A percentile compares a stretch with the other conserved stretches of the same genome.
These are phyloP conservation scores for Lachancea fermentati DNA, from an alignment of 805 yeast species.

Conservation along the genomic window DNA sequence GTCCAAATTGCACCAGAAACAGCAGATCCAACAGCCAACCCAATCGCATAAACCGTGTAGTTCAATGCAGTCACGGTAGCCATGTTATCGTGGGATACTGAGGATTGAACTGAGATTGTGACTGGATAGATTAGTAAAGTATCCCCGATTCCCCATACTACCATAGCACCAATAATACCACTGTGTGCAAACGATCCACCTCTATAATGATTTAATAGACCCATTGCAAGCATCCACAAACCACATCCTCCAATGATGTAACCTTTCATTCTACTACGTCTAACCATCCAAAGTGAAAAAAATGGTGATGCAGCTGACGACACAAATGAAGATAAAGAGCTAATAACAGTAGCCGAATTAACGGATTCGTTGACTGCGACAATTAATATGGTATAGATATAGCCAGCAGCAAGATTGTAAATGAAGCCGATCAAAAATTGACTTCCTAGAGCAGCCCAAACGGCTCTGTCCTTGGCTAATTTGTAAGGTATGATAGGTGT, in stretches of 20 bases:
- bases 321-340: slow-evolving; percentile 56
- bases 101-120: slow-evolving; percentile 55
- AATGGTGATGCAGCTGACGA: slow-evolving; percentile 56
- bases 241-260: slow-evolving; percentile 54
- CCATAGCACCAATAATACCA: slow-evolving; percentile 55
- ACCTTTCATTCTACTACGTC: slow-evolving; percentile 48
- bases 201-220: slow-evolving; percentile 52
- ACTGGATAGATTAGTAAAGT: slow-evolving; percentile 63
- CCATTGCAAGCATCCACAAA: slow-evolving; percentile 58
- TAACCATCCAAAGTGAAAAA: slow-evolving; percentile 47
- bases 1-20: slow-evolving; percentile 75
- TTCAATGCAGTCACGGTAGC: slow-evolving; percentile 58
- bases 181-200: slow-evolving; percentile 46
- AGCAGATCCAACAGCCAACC: slow-evolving; percentile 57
- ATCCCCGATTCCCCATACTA: slow-evolving; percentile 50
- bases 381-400: slow-evolving; percentile 57
- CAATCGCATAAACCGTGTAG: slow-evolving; percentile 55
- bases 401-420: slow-evolving; percentile 67
- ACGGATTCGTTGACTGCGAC: slow-evolving; percentile 57
- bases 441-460: slow-evolving; percentile 63
- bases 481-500: slow-evolving; percentile 60
- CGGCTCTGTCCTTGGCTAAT: slow-evolving; percentile 61
- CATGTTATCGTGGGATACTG: slow-evolving; percentile 60
- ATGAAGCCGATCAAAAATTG: slow-evolving; percentile 55
- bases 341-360: slow-evolving; percentile 54